These are phyloP conservation scores for Imleria badia DNA, from an alignment of 768 basidiomycete species.

Conservation along the genomic window DNA sequence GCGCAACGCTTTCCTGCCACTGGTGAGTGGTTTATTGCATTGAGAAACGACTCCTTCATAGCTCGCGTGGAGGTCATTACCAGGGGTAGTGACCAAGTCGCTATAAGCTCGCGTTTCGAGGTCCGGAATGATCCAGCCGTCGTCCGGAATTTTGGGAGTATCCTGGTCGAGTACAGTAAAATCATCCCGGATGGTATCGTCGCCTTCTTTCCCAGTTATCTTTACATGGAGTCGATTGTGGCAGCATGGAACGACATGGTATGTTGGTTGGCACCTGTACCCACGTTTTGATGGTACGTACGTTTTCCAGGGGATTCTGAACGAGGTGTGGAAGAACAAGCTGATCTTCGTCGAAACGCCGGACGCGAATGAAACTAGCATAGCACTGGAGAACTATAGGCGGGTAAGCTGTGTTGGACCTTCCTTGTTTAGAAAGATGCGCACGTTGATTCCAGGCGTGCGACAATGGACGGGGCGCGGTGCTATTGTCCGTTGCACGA, in stretches of 20 bases:
- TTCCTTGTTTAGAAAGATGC: background rate
- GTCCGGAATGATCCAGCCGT: constrained; percentile 99
- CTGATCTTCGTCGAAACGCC: constrained; percentile 99
- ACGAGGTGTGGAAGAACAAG: constrained; percentile 99
- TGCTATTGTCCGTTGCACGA: constrained; percentile 93
- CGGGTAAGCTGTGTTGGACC: constrained; percentile 51
- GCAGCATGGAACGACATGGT: constrained; percentile 99
- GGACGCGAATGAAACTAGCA: constrained; percentile 97
- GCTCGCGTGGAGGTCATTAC: constrained; percentile 76
- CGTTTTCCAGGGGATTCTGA: constrained; percentile 81
- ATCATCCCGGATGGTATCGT: constrained; percentile 98
- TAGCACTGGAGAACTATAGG: constrained; percentile 95
- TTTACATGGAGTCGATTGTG: constrained; percentile 99
- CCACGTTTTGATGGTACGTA: background rate
- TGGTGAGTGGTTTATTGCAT: constrained; percentile 51
- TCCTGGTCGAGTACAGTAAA: constrained; percentile 96
- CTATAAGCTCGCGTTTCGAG: constrained; percentile 97
- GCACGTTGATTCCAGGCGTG: constrained; percentile 64
- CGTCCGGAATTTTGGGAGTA: constrained; percentile 97
- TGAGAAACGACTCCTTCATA: background rate
- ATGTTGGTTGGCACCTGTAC: constrained; percentile 26
- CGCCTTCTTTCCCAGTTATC: constrained; percentile 98
- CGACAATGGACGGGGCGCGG: constrained; percentile 97
- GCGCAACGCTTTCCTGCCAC: constrained; percentile 91
- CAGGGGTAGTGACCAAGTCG: constrained; percentile 96